Evolutionary conservation across 257 asterid species (phyloP).

Genomic region (Ilex asprella): DNA sequence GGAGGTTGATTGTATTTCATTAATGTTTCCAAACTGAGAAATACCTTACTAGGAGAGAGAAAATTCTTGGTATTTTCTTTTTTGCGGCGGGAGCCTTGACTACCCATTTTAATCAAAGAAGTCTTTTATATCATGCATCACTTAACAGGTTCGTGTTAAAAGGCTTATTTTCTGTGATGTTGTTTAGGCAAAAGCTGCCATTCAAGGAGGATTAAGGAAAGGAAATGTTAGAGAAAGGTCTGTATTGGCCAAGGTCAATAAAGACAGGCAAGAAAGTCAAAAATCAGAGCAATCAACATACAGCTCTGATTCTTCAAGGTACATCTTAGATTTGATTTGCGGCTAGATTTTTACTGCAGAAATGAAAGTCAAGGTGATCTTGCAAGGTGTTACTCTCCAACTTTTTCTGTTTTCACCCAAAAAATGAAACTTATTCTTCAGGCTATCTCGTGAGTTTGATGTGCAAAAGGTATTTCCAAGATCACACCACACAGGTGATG

Average conservation of each 20-base stretch:
- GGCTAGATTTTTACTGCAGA: background rate
- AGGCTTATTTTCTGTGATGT: slow-evolving; percentile 17
- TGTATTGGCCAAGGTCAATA: slow-evolving; percentile 45
- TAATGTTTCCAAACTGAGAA: no score
- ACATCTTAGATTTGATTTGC: background rate
- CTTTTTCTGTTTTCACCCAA: slow-evolving; percentile 7
- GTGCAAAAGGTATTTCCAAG: slow-evolving; percentile 64
- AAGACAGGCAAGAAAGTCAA: slow-evolving; percentile 60
- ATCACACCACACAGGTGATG: slow-evolving; percentile 54
- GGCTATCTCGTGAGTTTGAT: slow-evolving; percentile 66
- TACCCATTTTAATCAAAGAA: background rate
- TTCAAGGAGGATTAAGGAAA: slow-evolving; percentile 72
- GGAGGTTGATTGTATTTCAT: slow-evolving; percentile 46
- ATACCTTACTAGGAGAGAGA: no score
- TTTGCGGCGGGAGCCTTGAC: no score
- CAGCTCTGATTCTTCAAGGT: slow-evolving; percentile 67
- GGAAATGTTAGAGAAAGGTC: slow-evolving; percentile 73
- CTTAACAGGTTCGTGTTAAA: slow-evolving; percentile 4
- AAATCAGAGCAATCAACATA: slow-evolving; percentile 41
- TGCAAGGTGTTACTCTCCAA: background rate
- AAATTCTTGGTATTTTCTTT: no score
- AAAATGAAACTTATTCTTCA: slow-evolving; percentile 27
- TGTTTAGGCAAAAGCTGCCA: slow-evolving; percentile 86
- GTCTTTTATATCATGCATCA: background rate
- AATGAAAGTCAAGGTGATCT: no score